Evolutionary conservation across 2,329 filamentous ascomycete species (phyloP), one percentile per base, ranked within the genome.

Genomic region (Teratosphaeriaceae sp.): DNA sequence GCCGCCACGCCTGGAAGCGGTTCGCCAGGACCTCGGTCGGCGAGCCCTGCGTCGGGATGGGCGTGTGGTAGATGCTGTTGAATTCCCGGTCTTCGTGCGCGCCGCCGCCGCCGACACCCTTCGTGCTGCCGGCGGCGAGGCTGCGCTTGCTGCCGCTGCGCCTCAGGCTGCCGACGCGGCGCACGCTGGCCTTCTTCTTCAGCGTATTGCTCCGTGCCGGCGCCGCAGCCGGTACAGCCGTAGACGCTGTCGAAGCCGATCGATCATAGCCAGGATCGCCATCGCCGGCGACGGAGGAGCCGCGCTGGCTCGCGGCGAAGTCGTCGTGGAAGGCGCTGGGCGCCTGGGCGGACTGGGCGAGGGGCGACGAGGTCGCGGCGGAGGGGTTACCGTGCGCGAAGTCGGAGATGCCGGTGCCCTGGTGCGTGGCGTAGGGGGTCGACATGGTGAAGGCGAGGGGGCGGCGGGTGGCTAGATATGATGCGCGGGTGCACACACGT

Each of bases 1-100:
- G 95, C 56, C 92, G 80, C 92, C 92, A 98, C 40, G 85, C 88
- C 72, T 96, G 86, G 62, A 98, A 98, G 42, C 92, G 79, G 55
- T 81, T 86, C 33, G 88, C 85, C 22, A 98, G 74, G 39, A 85
- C 75, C 45, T 97, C 90, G 1, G 92, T 97, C 2, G 92, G 92
- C 40, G 82, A 88, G 3, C 88, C 87, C 15, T 78, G 79, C 4
- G 87, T 96, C 2, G 89, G 92, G 24, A 98, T 84, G 1, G 92
- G 92, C 38, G 88, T 88, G 63, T 82, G 83, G 62, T 96, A 96
- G 33, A 84, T 87, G 65, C 85, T 96, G 61, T 89, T 84, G 52
- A 75, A 72, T 60, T 87, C 81, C 46, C 83, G 78, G 47, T 78
- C 75, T 11, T 48, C 19, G 46, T 86, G 85, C 44, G 88, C 68